Evolutionary conservation across 2,329 filamentous ascomycete genomes (phyloP), one percentile per base, ranked within the genome.

Genomic region (Xylariaceae sp.): DNA sequence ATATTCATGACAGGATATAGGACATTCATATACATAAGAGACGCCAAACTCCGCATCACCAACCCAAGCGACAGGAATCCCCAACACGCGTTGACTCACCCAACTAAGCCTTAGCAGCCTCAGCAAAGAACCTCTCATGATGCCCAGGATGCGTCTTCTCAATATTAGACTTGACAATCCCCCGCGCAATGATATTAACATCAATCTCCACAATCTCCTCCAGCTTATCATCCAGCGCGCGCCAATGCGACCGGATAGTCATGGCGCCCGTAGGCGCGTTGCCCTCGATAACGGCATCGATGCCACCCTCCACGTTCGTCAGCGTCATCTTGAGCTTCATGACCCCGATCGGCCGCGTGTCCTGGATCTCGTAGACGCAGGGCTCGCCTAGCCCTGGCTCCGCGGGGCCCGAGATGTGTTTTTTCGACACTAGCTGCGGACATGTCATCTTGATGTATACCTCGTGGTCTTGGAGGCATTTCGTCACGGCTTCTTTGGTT

Each of bases 391-490:
- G 46, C 13, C 8, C 49, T 15, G 56, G 40, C 26, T 1, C 56
- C 60, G 10, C 37, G n/a, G 53, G 19, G 2, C 57, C 61, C 4
- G 57, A 59, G 1, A 61, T 7, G 36, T 46, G 63, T 22, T 34
- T 51, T 54, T 61, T 63, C 29, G 55, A 57, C 36, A 67, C 56
- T 15, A 66, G 56, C 16, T 63, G 56, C 16, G 64, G 65, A 30
- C 61, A 64, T 1, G 65, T 64, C 8, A 54, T 63, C 6, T 55
- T 56, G 59, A 68, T 65, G 61, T 66, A 66, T 1, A 46, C 30
- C 74, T 84, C 62, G 58, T 67, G 63, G 65, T 90, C 83, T 48
- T 80, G 74, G 5, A 70, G 65, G 18, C 55, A 53, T 22, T 57
- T 49, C 21, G 66, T 52, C 41, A 68, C 57, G 39, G 62, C 56